A percentile compares a stretch with the other conserved stretches of the same genome.
phyloP scores from a whole-genome alignment of 106 monocot genomes.

The Iris macrosiphon region DNA sequence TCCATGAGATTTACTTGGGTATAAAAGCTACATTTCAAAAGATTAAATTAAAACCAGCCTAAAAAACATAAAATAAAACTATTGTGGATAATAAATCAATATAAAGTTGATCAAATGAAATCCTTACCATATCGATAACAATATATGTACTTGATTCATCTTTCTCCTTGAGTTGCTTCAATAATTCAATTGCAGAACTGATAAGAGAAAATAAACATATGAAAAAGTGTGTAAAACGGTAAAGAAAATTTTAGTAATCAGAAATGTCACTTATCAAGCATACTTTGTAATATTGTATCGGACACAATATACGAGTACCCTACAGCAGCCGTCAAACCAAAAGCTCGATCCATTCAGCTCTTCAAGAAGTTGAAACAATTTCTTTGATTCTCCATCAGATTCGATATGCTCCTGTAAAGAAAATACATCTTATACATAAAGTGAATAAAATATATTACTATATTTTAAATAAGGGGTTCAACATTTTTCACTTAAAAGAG shows the following conservation, averaged over 20 bases:
- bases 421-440: not conserved
- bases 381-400: slow-evolving; percentile 53
- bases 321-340: slow-evolving; percentile 86
- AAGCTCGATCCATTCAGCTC: slow-evolving; percentile 47
- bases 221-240: not conserved
- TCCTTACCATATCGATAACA: slow-evolving; percentile 91
- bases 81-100: no score
- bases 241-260: not conserved
- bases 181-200: slow-evolving; percentile 65
- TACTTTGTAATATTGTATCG: slow-evolving; percentile 48
- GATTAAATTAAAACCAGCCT: no score
- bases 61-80: no score
- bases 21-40: no score
- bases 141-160: slow-evolving; percentile 43
- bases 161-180: slow-evolving; percentile 58
- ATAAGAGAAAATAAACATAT: not conserved
- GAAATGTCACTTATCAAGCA: slow-evolving; percentile 3
- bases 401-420: slow-evolving; percentile 42
- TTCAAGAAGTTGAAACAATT: slow-evolving; percentile 59
- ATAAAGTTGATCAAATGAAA: no score
- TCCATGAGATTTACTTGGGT: no score
- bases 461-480: not conserved
- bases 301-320: slow-evolving; percentile 73
- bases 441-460: not conserved
- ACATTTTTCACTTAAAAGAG: not conserved